phyloP scores from a whole-genome alignment of 345 rosid species.

The Ricinus communis region DNA sequence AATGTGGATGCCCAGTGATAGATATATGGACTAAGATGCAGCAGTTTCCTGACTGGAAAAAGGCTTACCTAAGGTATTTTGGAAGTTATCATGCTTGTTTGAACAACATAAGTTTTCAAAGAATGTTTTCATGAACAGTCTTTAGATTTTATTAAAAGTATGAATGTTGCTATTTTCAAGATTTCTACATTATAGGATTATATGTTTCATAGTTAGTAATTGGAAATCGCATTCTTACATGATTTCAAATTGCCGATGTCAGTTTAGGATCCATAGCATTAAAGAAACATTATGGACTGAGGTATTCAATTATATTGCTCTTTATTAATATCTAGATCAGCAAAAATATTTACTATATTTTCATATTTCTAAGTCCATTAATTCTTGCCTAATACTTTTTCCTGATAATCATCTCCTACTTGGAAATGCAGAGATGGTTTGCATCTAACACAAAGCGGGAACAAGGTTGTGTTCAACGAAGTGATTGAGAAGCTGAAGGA shows the following conservation, averaged over 20 bases:
- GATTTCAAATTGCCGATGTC: no score
- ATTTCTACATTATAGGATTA: neutral
- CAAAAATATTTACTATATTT: no score
- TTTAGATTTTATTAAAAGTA: no score
- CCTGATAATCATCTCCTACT: neutral
- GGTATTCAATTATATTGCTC: no score
- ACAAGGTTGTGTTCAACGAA: constrained; percentile 70
- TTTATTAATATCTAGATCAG: no score
- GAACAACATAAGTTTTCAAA: no score
- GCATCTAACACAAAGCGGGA: constrained; percentile 61
- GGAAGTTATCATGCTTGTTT: neutral
- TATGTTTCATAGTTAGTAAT: neutral
- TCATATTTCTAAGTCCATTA: no score
- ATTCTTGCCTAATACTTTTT: neutral
- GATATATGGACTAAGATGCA: constrained; percentile 91
- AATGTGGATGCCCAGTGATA: constrained; percentile 49
- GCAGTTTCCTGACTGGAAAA: constrained; percentile 57
- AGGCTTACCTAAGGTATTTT: constrained; percentile 54
- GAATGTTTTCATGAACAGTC: no score
- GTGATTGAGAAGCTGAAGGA: constrained; percentile 55
- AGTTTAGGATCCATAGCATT: no score
- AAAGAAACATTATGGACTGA: no score
- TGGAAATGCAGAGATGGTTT: constrained; percentile 71
- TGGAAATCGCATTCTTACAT: no score
- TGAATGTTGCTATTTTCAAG: no score